Evolutionary conservation across 2,329 filamentous ascomycete genomes (phyloP), one percentile per base, ranked within the genome.

Genomic region (Botryotinia narcissicola): DNA sequence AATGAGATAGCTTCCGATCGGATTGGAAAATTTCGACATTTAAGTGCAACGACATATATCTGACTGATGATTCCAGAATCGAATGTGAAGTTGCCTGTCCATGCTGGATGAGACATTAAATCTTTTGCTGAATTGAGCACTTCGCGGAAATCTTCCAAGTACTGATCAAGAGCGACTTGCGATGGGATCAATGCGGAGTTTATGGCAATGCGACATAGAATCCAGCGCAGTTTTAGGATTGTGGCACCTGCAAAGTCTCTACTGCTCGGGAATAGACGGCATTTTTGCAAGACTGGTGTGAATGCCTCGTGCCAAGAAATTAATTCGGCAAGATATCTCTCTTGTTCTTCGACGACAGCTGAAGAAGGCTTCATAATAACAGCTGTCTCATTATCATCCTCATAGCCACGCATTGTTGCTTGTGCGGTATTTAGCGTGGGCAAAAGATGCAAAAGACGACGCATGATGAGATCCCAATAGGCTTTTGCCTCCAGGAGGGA

Each of bases 161-260:
- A 44, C 6, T 51, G 32, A 59, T 71, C 68, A 44, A 71, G 57
- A 25, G 57, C 68, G 16, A 60, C 59, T 71, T 71, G 68, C 14
- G 37, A 57, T 5, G 68, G 32, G 16, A 32, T 51, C 25, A 60
- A 25, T 25, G 20, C 68, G 12, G 29, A 60, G 40, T 25, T 14
- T 22, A 71, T 16, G 25, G 68, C 54, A 12, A 62, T 46, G 0
- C 32, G 57, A 32, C 68, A 71, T 16, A 62, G 40, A 40, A 71
- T 71, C 68, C 68, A 71, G 7, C 54, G 40, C 22, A 62, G 2
- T 25, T 44, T 42, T 18, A 71, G 40, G 18, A 61, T 46, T 6
- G 68, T 62, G 40, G 68, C 54, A n/a, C 54, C 68, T 20, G 68
- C 68, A 5, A 62, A 71, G 7, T 71, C 68, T 48, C 29, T 71